Conservation (phyloP, 164 flowering plant species). For the Macadamia integrifolia region DNA sequence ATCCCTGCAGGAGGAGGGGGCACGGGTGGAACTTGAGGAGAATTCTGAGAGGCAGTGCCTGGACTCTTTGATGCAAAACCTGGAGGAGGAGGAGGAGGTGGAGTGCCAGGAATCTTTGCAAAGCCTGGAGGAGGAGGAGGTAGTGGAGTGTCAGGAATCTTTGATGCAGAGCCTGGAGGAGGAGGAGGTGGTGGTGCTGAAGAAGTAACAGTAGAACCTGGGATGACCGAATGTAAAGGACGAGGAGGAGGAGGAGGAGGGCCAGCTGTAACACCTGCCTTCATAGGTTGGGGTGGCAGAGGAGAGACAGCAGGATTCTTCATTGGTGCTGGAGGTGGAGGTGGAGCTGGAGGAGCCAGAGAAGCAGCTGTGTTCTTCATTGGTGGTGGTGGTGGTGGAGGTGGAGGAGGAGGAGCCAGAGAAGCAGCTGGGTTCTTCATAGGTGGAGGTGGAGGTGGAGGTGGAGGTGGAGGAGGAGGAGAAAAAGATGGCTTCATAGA, state of each 20-base stretch:
- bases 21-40: constrained; percentile 31
- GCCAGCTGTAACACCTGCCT: constrained; percentile 2
- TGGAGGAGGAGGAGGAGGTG: constrained; percentile 24
- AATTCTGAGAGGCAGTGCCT: constrained; percentile 17
- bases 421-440: neutral
- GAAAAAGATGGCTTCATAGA: neutral
- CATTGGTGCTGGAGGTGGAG: constrained; percentile 2
- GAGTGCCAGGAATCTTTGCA: neutral
- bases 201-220: constrained; percentile 9
- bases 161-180: constrained; percentile 17
- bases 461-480: constrained; percentile 19
- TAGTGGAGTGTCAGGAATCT: constrained; percentile 27
- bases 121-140: constrained; percentile 48
- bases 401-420: constrained; percentile 12
- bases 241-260: constrained; percentile 30
- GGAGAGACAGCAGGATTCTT: constrained; percentile 7
- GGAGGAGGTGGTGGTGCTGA: constrained; percentile 20
- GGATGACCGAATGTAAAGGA: constrained; percentile 14
- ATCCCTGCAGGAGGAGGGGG: constrained; percentile 51
- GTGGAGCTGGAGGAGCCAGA: constrained; percentile 10
- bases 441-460: constrained; percentile 24
- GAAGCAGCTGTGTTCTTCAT: neutral
- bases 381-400: constrained; percentile 1
- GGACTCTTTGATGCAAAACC: constrained; percentile 12
- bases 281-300: constrained; percentile 28